Base-by-base conservation (phyloP, 1,139 yeast species). In the Yamadazyma triangularis region DNA sequence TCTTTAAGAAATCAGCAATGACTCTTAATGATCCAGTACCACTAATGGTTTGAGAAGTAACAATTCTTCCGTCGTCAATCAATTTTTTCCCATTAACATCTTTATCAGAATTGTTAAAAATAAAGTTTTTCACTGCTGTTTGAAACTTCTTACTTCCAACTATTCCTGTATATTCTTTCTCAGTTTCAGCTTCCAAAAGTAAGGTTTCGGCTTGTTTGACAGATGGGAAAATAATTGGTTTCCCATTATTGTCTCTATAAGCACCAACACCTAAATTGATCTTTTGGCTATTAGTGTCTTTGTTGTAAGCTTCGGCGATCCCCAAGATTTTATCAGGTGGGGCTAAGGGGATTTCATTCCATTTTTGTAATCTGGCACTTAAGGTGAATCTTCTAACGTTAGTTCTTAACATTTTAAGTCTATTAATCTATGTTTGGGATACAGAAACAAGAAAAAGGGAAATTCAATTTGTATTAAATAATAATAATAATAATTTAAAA, bases 321-420 rank as follows among this genome's bases (percentile, higher is more conserved):
- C 89, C 89, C 48, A 82, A 64, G 40, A 82, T 80, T 48, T 80
- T 79, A 58, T 82, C 91, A 18, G 88, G 80, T 28, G 85, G 83
- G 18, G 85, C 85, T 51, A 73, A 73, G 33, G 76, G 73, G 40
- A 69, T 65, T 15, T 65, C 67, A 38, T 52, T 55, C 72, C 71
- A 67, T 40, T 56, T 52, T 27, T 38, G 41, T 27, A 47, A 40
- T 25, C 39, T 42, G 10, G 33, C 23, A n/a, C 33, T 29, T 4
- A 28, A 15, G 15, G 41, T 32, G 24, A 45, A 45, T 15, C 33
- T 19, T 41, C 47, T 45, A 18, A 29, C 26, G 4, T 36, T 26
- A 13, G 15, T 14, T 15, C 24, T 23, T 24, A 24, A 24, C 25
- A 24, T 24, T 18, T 18, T 18, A n/a, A n/a, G n/a, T n/a, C n/a